Conservation (phyloP, 2,329 filamentous ascomycete species). For the Fusarium sp. region DNA sequence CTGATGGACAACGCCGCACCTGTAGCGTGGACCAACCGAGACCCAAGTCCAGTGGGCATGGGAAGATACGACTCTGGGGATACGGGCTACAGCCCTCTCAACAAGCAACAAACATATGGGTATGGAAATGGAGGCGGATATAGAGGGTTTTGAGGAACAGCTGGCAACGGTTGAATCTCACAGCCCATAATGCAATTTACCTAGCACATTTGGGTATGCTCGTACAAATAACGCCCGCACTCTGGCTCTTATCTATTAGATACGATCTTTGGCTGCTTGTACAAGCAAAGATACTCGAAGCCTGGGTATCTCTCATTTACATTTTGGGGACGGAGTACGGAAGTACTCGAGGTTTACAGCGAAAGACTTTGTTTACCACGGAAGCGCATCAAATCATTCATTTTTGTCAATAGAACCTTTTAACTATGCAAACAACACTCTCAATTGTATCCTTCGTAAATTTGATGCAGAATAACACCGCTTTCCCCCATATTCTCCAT, state of each 20-base stretch:
- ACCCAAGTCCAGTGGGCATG: constrained; percentile 27
- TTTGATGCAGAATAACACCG: constrained; percentile 26
- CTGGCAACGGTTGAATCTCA: constrained; percentile 19
- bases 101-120: constrained; percentile 39
- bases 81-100: constrained; percentile 34
- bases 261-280: constrained; percentile 16
- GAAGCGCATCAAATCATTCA: constrained; percentile 45
- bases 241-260: constrained; percentile 21
- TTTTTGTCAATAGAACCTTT: constrained; percentile 48
- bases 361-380: constrained; percentile 45
- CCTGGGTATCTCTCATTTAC: constrained; percentile 23
- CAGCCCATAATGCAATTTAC: constrained; percentile 29
- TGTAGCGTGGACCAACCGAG: constrained; percentile 48
- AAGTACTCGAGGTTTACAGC: constrained; percentile 32
- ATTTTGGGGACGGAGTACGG: constrained; percentile 25
- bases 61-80: constrained; percentile 38
- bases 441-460: constrained; percentile 43
- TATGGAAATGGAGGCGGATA: constrained; percentile 43
- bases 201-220: constrained; percentile 4
- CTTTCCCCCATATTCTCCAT: background rate
- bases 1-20: constrained; percentile 57
- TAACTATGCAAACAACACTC: constrained; percentile 43
- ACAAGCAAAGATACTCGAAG: constrained; percentile 18
- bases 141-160: constrained; percentile 40
- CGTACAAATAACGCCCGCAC: constrained; percentile 29